phyloP scores from a whole-genome alignment of 1,139 yeast species.

The Pichia sp. region DNA sequence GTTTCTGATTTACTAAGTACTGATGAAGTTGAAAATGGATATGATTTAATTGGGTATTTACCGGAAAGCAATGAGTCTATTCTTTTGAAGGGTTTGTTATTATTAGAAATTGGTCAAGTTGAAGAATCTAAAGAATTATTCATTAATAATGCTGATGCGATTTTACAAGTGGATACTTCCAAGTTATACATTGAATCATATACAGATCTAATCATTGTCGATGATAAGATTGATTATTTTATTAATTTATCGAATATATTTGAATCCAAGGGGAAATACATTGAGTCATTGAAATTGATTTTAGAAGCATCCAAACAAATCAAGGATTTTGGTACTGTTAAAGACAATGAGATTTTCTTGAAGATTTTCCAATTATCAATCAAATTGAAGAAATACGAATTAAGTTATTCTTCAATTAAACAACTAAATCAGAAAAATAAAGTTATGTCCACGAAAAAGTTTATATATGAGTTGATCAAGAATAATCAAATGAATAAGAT shows the following conservation, averaged over 20 bases:
- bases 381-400: conserved; percentile 23
- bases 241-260: conserved; percentile 23
- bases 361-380: conserved; percentile 27
- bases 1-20: conserved; percentile 20
- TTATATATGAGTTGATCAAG: conserved; percentile 27
- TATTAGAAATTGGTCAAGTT: conserved; percentile 22
- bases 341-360: conserved; percentile 19
- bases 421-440: conserved; percentile 22
- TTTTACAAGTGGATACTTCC: conserved; percentile 17
- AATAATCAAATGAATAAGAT: conserved; percentile 20
- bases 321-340: conserved; percentile 14
- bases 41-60: conserved; percentile 17
- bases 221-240: conserved; percentile 20
- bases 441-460: conserved; percentile 22
- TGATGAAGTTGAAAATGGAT: conserved; percentile 11
- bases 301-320: conserved; percentile 20
- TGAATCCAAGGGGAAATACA: conserved; percentile 16
- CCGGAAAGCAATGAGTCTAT: conserved; percentile 20
- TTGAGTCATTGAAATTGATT: conserved; percentile 22
- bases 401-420: conserved; percentile 23
- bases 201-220: conserved; percentile 16
- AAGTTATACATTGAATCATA: conserved; percentile 12
- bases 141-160: conserved; percentile 19
- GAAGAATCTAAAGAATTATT: conserved; percentile 27
- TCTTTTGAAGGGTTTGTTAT: conserved; percentile 26